These are phyloP conservation scores for Multifurca ochricompacta DNA, from an alignment of 768 basidiomycete genomes.

Conservation along the genomic window DNA sequence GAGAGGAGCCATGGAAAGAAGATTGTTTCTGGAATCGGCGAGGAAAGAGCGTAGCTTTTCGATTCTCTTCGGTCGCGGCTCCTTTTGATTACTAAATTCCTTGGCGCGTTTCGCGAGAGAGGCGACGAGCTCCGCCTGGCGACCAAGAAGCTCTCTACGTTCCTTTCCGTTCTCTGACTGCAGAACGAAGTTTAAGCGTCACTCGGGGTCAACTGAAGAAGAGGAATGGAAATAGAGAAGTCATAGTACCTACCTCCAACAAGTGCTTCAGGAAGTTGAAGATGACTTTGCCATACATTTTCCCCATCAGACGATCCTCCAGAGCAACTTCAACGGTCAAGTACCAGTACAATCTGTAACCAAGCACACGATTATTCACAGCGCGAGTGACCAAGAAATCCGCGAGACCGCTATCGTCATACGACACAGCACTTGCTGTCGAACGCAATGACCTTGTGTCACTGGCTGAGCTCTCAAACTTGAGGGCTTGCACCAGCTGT, in stretches of 20 bases:
- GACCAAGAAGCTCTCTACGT: constrained; percentile 79
- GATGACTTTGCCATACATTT: constrained; percentile 42
- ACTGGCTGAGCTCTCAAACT: constrained; percentile 81
- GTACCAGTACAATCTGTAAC: constrained; percentile 95
- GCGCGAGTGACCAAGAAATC: constrained; percentile 87
- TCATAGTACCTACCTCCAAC: constrained; percentile 69
- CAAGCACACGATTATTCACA: constrained; percentile 74
- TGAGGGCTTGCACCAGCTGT: constrained; percentile 95
- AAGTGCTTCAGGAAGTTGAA: constrained; percentile 88
- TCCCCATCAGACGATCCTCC: constrained; percentile 43
- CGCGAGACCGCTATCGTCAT: constrained; percentile 87
- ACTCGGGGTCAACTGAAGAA: neutral
- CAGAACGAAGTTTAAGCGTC: neutral
- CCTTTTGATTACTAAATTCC: constrained; percentile 84
- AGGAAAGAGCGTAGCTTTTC: constrained; percentile 86
- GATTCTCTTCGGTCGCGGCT: constrained; percentile 94
- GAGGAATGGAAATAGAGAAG: too few relatives aligned
- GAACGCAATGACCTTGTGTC: constrained; percentile 72
- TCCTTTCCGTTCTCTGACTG: constrained; percentile 71
- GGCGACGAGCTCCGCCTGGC: constrained; percentile 86
- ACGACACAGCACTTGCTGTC: constrained; percentile 65
- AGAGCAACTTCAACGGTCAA: constrained; percentile 92
- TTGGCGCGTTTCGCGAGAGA: constrained; percentile 79
- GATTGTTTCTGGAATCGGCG: constrained; percentile 75
- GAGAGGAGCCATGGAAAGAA: constrained; percentile 70